Base-by-base conservation (phyloP, 352 stramenopile species). In the Phytopythium aichiense region DNA sequence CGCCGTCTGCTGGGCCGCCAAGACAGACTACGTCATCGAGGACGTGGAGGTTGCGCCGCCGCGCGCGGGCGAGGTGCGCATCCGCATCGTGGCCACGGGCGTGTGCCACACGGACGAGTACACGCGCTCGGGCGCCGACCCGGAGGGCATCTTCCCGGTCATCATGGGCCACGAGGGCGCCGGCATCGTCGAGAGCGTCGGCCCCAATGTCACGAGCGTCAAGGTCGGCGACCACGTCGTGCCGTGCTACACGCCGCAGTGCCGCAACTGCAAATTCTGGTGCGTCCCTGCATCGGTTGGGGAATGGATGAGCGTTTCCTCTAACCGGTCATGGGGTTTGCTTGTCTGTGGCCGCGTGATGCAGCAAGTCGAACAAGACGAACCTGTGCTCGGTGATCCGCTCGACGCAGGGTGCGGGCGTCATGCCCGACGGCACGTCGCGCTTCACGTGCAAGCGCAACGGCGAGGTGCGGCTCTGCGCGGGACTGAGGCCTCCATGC, bases 221-320 rank as follows among this genome's bases (percentile, higher is more conserved):
- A 85, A 95, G 72, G 84, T 92, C 46, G 87, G 87, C 53, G 87
- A 95, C 72, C 82, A 98, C 67, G 94, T 98, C 38, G 96, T 99
- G 69, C 96, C 96, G 40, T 98, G 93, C 81, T 99, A 98, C 76
- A 98, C 89, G 57, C 89, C 90, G 56, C 82, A 96, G 68, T 96
- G 87, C 79, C 83, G 83, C 71, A 91, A 92, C 52, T 94, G 85
- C 78, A 94, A 94, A 69, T 94, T 94, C 66, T 94, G 85, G 75
- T 85, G 53, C 52, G 73, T 73, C 28, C 60, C 31, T 20, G 9
- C 15, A 9, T 31, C 9, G 20, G 45, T 1, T 31, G 6, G 45
- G 0, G 28, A 31, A 5, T 31, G 9, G 5, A 18, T 9, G 22
- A 13, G 25, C 12, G 0, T 2, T 30, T 15, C 25, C 2, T 23